Evolutionary conservation across 495 filamentous ascomycete genomes (phyloP).

Genomic region (Aspergillus heteromorphus): DNA sequence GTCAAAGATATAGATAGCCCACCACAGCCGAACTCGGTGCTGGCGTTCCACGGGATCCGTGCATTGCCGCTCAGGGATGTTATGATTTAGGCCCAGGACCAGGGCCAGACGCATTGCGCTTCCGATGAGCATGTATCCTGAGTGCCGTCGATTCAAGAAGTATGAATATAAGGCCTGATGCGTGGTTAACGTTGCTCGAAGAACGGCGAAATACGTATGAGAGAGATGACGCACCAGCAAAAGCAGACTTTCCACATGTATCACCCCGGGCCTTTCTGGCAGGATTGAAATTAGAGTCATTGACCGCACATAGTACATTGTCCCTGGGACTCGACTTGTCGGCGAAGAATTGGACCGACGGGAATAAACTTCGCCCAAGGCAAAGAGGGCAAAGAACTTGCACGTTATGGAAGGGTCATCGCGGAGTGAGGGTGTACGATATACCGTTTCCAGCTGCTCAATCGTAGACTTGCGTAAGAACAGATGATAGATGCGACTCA

Average conservation of each 20-base stretch:
- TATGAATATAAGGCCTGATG: conserved; percentile 27
- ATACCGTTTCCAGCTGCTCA: conserved; percentile 19
- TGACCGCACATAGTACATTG: conserved; percentile 26
- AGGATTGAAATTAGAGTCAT: conserved; percentile 27
- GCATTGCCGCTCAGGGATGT: conserved; percentile 27
- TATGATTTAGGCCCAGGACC: conserved; percentile 29
- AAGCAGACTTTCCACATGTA: conserved; percentile 22
- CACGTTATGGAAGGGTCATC: conserved; percentile 21
- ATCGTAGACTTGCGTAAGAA: conserved; percentile 23
- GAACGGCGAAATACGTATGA: not conserved
- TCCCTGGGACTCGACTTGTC: conserved; percentile 23
- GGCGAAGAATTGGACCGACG: conserved; percentile 8
- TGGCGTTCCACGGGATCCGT: conserved; percentile 20
- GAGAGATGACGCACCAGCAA: conserved; percentile 16
- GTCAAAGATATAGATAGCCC: conserved; percentile 31
- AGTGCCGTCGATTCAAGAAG: conserved; percentile 30
- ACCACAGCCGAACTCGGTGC: conserved; percentile 28
- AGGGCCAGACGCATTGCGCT: conserved; percentile 25
- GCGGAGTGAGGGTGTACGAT: conserved; percentile 5
- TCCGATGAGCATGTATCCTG: conserved; percentile 25
- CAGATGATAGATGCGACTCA: conserved; percentile 27
- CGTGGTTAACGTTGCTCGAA: conserved; percentile 1
- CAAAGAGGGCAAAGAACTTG: conserved; percentile 30
- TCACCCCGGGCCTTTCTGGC: conserved; percentile 23
- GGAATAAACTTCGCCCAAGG: conserved; percentile 29